Conservation (phyloP, 345 rosid species). For the Melaleuca quinquenervia region DNA sequence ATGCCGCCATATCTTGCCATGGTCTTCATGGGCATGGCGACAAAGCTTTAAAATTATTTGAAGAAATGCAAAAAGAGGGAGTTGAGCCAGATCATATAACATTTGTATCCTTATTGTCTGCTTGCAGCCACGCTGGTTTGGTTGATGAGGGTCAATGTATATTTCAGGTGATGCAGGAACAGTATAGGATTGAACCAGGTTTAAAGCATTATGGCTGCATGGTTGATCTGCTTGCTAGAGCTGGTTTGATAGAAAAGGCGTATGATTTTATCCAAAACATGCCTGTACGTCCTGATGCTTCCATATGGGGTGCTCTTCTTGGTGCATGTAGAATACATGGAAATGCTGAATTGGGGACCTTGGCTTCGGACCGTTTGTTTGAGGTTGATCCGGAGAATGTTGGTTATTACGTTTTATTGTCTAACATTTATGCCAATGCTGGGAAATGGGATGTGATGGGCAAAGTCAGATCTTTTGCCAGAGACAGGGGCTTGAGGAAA, state of each 20-base stretch:
- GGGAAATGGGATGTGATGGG: conserved; percentile 36
- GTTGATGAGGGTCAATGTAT: conserved; percentile 25
- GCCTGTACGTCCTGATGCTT: conserved; percentile 26
- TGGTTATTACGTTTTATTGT: conserved; percentile 26
- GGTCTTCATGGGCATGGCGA: conserved; percentile 40
- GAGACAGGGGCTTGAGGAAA: conserved; percentile 22
- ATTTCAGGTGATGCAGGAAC: conserved; percentile 19
- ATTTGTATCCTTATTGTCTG: conserved; percentile 29
- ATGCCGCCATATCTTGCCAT: conserved; percentile 31
- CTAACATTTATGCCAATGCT: conserved; percentile 31
- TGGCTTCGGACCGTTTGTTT: conserved; percentile 21
- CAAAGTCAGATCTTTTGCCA: conserved; percentile 26
- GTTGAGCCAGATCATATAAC: conserved; percentile 28
- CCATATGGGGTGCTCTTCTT: conserved; percentile 46
- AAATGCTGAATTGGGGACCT: conserved; percentile 26
- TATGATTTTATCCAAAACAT: conserved; percentile 23
- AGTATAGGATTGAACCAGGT: conserved; percentile 15
- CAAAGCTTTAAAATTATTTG: conserved; percentile 23
- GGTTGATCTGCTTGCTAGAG: conserved; percentile 47
- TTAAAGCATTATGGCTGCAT: conserved; percentile 39
- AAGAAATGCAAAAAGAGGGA: conserved; percentile 21
- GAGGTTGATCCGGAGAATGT: conserved; percentile 25
- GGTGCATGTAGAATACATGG: conserved; percentile 44
- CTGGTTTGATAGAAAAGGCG: conserved; percentile 31
- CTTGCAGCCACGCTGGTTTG: conserved; percentile 48